Evolutionary conservation across 495 filamentous ascomycete genomes (phyloP), one percentile per base, ranked within the genome.

Genomic region (Aspergillus wentii): DNA sequence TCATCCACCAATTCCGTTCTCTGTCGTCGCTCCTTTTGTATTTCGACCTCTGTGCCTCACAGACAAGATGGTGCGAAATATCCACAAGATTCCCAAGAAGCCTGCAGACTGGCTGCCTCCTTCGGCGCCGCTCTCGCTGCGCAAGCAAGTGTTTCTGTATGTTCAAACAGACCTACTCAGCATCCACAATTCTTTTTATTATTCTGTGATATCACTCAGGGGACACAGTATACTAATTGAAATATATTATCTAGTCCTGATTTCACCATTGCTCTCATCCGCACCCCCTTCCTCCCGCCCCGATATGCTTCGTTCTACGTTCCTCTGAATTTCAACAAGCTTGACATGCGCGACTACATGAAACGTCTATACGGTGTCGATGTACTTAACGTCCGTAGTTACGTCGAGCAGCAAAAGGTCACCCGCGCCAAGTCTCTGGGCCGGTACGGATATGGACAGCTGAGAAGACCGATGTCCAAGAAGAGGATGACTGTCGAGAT

Each of bases 401-500:
- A 79, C 51, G 71, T 96, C 58, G 76, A 86, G 59, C 78, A 85
- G 54, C 71, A 75, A 49, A 75, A 72, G 33, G 69, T 86, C 19
- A 60, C 60, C 35, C 73, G 66, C 9, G 30, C 61, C 8, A 47
- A 45, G 13, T 48, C 34, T 36, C 44, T 65, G 34, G 66, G 65
- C 33, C 72, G 68, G 43, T 54, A 51, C 15, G 57, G 63, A 6
- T 56, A 64, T 10, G 62, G 57, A 37, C 49, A 58, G 29, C 49
- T 62, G 46, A 64, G 77, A 31, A 75, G 88, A 17, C 83, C 85
- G 17, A 62, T 69, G 39, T 68, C 78, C 22, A 72, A 80, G 45
- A 96, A 96, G 78, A 84, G 77, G 59, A 96, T 96, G 90, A 88
- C 83, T 18, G 85, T 89, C 32, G 83, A 94, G 69, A 74, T 96